These are phyloP conservation scores for Pseudogymnoascus sp. DNA, from an alignment of 2,329 filamentous ascomycete species.

Conservation along the genomic window DNA sequence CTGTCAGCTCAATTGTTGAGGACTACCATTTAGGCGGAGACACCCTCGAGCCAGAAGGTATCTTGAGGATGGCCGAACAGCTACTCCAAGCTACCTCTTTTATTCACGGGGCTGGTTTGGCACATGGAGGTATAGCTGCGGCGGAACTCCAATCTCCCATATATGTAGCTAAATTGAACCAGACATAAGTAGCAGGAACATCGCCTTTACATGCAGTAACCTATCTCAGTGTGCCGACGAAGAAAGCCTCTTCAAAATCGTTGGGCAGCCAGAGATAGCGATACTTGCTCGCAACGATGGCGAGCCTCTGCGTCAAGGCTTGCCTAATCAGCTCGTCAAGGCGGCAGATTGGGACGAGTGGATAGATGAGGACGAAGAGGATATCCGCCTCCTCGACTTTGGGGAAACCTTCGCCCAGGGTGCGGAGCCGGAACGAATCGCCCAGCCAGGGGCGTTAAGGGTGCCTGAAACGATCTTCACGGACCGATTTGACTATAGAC, in stretches of 20 bases:
- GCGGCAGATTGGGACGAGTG: constrained; percentile 18
- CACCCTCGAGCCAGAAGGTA: constrained; percentile 20
- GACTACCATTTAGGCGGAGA: constrained; percentile 21
- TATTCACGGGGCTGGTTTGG: constrained; percentile 25
- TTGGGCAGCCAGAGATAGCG: constrained; percentile 13
- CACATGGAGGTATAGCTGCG: constrained; percentile 24
- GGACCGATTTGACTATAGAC: constrained; percentile 20
- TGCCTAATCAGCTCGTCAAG: constrained; percentile 19
- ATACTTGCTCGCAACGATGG: constrained; percentile 11
- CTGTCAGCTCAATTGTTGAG: constrained; percentile 21
- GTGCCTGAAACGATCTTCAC: constrained; percentile 24
- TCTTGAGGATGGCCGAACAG: constrained; percentile 26
- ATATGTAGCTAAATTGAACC: background rate
- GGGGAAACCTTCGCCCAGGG: constrained; percentile 19
- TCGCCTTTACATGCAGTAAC: constrained; percentile 22
- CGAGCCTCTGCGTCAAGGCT: constrained; percentile 9
- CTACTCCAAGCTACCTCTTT: constrained; percentile 24
- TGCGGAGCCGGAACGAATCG: constrained; percentile 16
- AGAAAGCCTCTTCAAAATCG: constrained; percentile 14
- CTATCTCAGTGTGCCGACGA: constrained; percentile 13
- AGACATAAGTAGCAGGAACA: constrained; percentile 27
- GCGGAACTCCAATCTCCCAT: constrained; percentile 13
- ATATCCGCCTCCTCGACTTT: constrained; percentile 25
- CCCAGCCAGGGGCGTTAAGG: constrained; percentile 18
- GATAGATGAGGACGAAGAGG: constrained; percentile 24